Conservation (phyloP, 257 asterid genomes). For the Rauvolfia tetraphylla region DNA sequence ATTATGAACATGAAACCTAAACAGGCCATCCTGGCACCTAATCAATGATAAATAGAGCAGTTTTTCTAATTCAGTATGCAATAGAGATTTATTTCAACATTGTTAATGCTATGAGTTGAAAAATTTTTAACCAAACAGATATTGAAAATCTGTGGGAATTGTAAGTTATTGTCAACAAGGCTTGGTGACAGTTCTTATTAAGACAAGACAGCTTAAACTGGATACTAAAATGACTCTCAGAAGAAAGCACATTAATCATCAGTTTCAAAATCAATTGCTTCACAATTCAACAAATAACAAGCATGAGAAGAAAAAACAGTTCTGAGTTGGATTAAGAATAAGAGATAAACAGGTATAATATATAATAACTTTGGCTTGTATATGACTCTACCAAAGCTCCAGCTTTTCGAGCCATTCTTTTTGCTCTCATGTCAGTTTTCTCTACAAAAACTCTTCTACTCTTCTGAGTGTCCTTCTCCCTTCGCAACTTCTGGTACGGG, state of each 20-base stretch:
- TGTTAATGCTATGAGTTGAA: conserved; percentile 2
- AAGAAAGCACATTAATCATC: neutral
- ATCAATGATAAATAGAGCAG: neutral
- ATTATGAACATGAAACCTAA: neutral
- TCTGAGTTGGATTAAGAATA: neutral
- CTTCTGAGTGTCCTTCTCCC: conserved; percentile 74
- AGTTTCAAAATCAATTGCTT: neutral
- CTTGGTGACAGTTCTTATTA: neutral
- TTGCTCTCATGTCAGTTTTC: conserved; percentile 96
- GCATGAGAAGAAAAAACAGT: neutral
- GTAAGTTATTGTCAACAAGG: neutral
- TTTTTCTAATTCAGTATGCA: neutral
- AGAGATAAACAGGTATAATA: conserved; percentile 19
- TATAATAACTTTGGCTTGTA: neutral
- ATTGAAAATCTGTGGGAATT: neutral
- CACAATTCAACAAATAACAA: neutral
- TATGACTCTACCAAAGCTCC: conserved; percentile 83
- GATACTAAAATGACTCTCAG: neutral
- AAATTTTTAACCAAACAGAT: conserved; percentile 2
- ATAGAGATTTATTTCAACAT: neutral
- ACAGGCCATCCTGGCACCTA: neutral
- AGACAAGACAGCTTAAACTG: neutral
- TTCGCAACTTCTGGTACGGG: conserved; percentile 92
- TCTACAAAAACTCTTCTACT: conserved; percentile 79
- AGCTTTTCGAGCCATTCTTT: conserved; percentile 99